phyloP scores from a whole-genome alignment of 2,329 filamentous ascomycete genomes.

The Xylaria sp. region DNA sequence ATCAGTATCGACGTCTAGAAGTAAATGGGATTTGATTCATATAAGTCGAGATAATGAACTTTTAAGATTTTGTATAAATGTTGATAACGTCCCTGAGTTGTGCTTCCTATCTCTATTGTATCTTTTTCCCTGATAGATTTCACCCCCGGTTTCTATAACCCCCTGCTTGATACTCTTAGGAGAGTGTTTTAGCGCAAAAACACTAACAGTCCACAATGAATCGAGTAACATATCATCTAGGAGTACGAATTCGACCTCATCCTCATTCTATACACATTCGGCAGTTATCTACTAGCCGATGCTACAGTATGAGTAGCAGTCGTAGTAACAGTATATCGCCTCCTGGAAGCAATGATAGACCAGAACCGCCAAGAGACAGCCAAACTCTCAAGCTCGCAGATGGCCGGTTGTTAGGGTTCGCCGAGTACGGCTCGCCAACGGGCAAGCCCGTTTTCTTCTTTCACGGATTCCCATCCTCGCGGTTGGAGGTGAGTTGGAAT shows the following conservation, averaged over 20 bases:
- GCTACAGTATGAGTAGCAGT: background rate
- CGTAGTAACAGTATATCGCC: background rate
- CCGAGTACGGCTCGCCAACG: constrained; percentile 30
- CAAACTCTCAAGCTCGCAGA: constrained; percentile 25
- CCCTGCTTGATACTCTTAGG: background rate
- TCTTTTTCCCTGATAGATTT: background rate
- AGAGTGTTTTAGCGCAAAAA: background rate
- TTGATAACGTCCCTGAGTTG: too few species aligned
- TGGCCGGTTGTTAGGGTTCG: constrained; percentile 25
- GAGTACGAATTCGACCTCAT: background rate
- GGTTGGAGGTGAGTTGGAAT: constrained; percentile 12
- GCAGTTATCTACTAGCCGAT: background rate
- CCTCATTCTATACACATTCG: background rate
- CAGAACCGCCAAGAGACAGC: constrained; percentile 12
- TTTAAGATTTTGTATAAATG: background rate
- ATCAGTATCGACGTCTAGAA: too few species aligned
- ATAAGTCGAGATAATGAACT: background rate
- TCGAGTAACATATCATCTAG: background rate
- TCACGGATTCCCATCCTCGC: constrained; percentile 32
- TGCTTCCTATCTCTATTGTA: too few species aligned
- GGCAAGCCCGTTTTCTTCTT: constrained; percentile 31
- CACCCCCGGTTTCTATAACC: background rate
- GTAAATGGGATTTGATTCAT: background rate
- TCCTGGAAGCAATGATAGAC: background rate
- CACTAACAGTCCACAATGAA: background rate